A percentile compares a stretch with the other conserved stretches of the same genome.
These are phyloP conservation scores for Nyctanthes arbortristis DNA, from an alignment of 257 asterid species.

Conservation along the genomic window DNA sequence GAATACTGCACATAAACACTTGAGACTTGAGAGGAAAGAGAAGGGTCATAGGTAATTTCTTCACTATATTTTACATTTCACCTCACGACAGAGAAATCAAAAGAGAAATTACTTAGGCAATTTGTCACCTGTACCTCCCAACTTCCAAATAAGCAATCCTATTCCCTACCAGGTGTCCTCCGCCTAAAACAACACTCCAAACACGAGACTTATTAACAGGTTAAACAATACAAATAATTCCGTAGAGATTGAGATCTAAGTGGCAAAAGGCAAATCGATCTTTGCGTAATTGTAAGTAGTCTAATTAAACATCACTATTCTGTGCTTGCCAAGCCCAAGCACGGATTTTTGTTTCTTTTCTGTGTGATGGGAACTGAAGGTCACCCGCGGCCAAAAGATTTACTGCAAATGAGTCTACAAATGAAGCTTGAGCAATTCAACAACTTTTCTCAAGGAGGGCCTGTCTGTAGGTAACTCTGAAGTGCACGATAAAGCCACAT, in stretches of 20 bases:
- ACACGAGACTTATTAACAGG: not conserved
- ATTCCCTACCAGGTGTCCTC: not conserved
- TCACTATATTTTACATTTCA: not conserved
- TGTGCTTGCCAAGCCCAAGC: too few species aligned
- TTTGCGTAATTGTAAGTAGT: not conserved
- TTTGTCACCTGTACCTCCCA: not conserved
- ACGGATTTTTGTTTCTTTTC: too few species aligned
- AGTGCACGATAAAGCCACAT: slow-evolving; percentile 63
- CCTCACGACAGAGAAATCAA: not conserved
- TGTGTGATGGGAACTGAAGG: too few species aligned
- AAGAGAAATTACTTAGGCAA: not conserved
- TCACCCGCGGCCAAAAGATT: slow-evolving; percentile 2
- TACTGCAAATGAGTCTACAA: slow-evolving; percentile 28
- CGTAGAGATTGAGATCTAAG: not conserved
- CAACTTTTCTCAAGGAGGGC: slow-evolving; percentile 84
- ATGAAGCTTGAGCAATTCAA: slow-evolving; percentile 55
- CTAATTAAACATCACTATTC: not conserved
- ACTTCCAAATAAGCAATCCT: not conserved
- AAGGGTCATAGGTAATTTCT: not conserved
- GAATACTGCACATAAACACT: too few species aligned
- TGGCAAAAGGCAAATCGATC: not conserved
- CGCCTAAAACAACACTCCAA: not conserved
- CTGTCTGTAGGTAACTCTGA: slow-evolving; percentile 59
- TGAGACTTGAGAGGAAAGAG: too few species aligned
- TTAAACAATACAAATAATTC: not conserved